Evolutionary conservation across 495 filamentous ascomycete species (phyloP).

Genomic region (Aspergillus saccharolyticus): DNA sequence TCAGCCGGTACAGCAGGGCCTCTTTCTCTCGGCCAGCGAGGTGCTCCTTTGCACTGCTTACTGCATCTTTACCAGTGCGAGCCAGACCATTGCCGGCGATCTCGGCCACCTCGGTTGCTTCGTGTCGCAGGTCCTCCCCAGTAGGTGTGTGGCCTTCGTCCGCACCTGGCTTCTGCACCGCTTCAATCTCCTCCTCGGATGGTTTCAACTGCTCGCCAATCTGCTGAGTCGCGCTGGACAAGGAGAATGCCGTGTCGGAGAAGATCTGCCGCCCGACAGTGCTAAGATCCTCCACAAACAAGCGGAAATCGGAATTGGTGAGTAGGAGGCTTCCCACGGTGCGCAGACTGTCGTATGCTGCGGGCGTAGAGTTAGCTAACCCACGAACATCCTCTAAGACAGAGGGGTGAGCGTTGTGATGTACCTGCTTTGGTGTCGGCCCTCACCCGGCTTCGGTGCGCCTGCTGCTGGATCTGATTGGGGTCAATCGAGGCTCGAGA

Average conservation of each 20-base stretch:
- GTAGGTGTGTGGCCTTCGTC: slow-evolving; percentile 51
- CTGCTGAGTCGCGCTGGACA: slow-evolving; percentile 67
- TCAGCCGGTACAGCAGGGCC: slow-evolving; percentile 67
- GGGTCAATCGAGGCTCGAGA: slow-evolving; percentile 66
- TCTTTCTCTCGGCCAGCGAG: slow-evolving; percentile 62
- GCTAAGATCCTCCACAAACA: slow-evolving; percentile 79
- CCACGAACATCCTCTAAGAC: background rate
- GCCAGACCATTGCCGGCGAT: slow-evolving; percentile 58
- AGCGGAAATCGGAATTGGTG: slow-evolving; percentile 83
- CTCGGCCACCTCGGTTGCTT: slow-evolving; percentile 58
- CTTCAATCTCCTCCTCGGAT: slow-evolving; percentile 53
- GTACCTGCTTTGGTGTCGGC: slow-evolving; percentile 76
- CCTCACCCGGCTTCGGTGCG: slow-evolving; percentile 58
- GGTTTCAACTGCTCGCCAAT: slow-evolving; percentile 68
- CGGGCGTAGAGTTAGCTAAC: slow-evolving; percentile 18
- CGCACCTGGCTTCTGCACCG: slow-evolving; percentile 51
- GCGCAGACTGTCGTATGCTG: slow-evolving; percentile 77
- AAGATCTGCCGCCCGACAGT: slow-evolving; percentile 81
- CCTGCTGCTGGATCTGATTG: slow-evolving; percentile 57
- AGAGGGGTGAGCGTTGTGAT: background rate
- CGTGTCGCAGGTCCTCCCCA: slow-evolving; percentile 54
- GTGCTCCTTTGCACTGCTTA: slow-evolving; percentile 64
- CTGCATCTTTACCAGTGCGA: slow-evolving; percentile 60
- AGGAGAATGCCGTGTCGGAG: slow-evolving; percentile 72
- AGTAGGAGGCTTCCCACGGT: slow-evolving; percentile 79